A percentile compares a stretch with the other conserved stretches of the same genome.
Evolutionary conservation across 163 green algal species (phyloP).

Genomic region (Scenedesmus sp.): DNA sequence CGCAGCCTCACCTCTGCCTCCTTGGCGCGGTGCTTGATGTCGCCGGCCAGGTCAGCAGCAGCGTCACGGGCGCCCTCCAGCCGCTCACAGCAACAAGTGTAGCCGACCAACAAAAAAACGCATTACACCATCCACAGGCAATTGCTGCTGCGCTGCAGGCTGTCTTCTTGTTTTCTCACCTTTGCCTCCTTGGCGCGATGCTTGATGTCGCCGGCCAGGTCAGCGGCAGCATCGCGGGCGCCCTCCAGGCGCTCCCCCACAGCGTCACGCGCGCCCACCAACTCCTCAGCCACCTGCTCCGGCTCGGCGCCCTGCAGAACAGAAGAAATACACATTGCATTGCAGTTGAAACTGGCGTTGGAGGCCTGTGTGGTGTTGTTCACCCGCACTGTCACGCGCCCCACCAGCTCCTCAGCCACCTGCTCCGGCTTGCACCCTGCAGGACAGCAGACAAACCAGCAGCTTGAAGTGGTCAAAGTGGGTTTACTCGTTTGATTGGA

Average conservation of each 20-base stretch:
- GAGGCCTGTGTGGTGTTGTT: not conserved
- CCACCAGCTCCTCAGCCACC: slow-evolving; percentile 28
- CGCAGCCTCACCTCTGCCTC: not conserved
- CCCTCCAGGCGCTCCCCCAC: not conserved
- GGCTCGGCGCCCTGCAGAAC: slow-evolving; percentile 8
- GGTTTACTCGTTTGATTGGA: too few species aligned
- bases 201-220: not conserved
- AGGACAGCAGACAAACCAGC: too few species aligned
- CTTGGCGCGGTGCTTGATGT: not conserved
- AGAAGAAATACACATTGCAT: too few species aligned
- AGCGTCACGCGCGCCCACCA: not conserved
- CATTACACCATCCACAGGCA: not conserved
- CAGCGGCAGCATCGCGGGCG: not conserved
- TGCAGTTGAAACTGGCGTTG: too few species aligned
- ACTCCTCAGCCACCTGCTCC: slow-evolving; percentile 39
- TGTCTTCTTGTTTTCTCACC: not conserved
- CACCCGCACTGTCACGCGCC: not conserved
- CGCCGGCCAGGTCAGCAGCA: not conserved
- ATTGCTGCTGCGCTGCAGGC: not conserved
- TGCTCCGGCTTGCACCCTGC: not conserved
- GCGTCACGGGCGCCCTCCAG: too few species aligned
- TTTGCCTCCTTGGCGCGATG: not conserved
- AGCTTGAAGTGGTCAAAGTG: too few species aligned
- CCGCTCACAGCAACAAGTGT: too few species aligned
- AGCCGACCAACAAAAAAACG: not conserved